Evolutionary conservation across 2,329 filamentous ascomycete genomes (phyloP), one percentile per base, ranked within the genome.

Genomic region (Didymella segeticola): DNA sequence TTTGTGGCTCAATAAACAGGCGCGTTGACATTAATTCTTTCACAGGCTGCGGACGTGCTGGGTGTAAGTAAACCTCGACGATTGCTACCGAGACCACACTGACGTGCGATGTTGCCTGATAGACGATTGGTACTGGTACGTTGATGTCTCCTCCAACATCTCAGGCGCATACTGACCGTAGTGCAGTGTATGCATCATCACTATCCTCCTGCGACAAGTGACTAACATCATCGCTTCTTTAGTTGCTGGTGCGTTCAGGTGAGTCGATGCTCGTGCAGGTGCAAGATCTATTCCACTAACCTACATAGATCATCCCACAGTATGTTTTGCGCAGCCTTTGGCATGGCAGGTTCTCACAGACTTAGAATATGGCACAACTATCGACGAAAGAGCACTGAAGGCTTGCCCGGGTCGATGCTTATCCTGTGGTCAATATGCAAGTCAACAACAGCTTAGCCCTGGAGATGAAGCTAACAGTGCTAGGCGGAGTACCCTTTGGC

Each of bases 351-450:
- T 25, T 39, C 34, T 54, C 11, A 54, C 34, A 34, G 17, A 11
- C 34, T 3, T 43, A 73, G 73, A 58, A 86, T 88, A 75, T 86
- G 82, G 82, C 79, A 83, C 54, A 88, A 86, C 66, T 87, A 83
- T 80, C 77, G 78, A 17, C 79, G 75, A 11, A 87, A 88, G 65
- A 80, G 79, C 55, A 87, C 85, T 0, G 84, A 87, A 31, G 86
- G 86, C 2, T 72, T 88, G 2, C 85, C 85, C 0, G 79, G 78
- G 0, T 62, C 72, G 17, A 88, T 88, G 85, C 82, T 87, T 77
- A 82, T 87, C 57, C 69, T 87, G 1, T 88, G 85, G 85, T 84
- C 82, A n/a, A 65, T 79, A 26, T 84, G 83, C 80, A 68, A 41
- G 17, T 34, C 15, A 41, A 30, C 11, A n/a, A 8, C 15, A 14